These are phyloP conservation scores for Grifola frondosa DNA, from an alignment of 1,284 basidiomycete genomes.

Conservation along the genomic window DNA sequence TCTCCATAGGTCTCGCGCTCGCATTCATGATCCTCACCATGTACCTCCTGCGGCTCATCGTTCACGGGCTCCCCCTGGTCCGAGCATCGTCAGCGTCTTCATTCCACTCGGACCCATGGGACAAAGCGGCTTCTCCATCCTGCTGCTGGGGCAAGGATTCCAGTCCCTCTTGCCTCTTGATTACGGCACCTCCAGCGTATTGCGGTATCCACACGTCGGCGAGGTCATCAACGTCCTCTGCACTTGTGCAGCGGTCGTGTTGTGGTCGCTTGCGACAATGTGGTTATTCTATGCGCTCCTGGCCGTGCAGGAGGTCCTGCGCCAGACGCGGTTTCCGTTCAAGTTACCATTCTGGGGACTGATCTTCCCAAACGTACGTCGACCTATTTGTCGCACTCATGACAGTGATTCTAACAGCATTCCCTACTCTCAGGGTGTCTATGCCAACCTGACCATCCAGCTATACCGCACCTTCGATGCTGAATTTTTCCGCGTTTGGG, in stretches of 20 bases:
- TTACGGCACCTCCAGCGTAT: slow-evolving; percentile 21
- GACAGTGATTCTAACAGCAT: background rate
- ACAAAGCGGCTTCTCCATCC: slow-evolving; percentile 57
- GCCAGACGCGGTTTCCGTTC: slow-evolving; percentile 35
- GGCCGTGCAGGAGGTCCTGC: slow-evolving; percentile 33
- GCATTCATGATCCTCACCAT: slow-evolving; percentile 47
- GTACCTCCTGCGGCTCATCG: slow-evolving; percentile 43
- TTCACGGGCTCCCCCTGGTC: slow-evolving; percentile 39
- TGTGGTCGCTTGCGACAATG: slow-evolving; percentile 48
- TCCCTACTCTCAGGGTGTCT: slow-evolving; percentile 36
- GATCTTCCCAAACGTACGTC: slow-evolving; percentile 45
- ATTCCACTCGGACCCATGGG: slow-evolving; percentile 33
- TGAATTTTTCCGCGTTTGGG: slow-evolving; percentile 28
- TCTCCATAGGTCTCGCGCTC: slow-evolving; percentile 52
- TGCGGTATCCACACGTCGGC: slow-evolving; percentile 27
- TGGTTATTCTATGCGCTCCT: slow-evolving; percentile 43
- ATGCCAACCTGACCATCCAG: slow-evolving; percentile 44
- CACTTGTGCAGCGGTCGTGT: slow-evolving; percentile 38
- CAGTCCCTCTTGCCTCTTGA: slow-evolving; percentile 40
- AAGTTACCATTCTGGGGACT: slow-evolving; percentile 48
- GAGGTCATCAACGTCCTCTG: slow-evolving; percentile 37
- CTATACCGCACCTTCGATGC: slow-evolving; percentile 44
- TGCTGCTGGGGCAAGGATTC: slow-evolving; percentile 48
- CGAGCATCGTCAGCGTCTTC: slow-evolving; percentile 28
- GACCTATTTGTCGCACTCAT: background rate